Conservation (phyloP, 2,329 filamentous ascomycete genomes). For the Triangularia verruculosa region DNA sequence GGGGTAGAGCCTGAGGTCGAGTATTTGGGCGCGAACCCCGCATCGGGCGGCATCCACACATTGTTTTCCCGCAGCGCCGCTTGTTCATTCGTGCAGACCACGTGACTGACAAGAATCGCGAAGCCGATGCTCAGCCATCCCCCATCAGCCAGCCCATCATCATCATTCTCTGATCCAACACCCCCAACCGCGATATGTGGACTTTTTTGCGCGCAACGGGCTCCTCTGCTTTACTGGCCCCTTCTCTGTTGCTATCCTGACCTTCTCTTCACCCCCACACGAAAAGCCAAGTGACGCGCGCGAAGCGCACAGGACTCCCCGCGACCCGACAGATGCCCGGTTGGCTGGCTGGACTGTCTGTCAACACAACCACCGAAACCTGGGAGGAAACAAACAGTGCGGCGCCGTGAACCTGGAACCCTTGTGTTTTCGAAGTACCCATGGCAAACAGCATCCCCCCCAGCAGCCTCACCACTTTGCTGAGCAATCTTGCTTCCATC, state of each 20-base stretch:
- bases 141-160: constrained; percentile 7
- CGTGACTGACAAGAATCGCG: constrained; percentile 28
- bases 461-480: constrained; percentile 24
- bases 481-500: constrained; percentile 32
- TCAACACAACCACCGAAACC: not conserved
- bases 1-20: not conserved
- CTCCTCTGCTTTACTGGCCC: not conserved
- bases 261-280: not conserved
- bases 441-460: constrained; percentile 26
- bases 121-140: constrained; percentile 1
- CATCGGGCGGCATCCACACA: constrained; percentile 12
- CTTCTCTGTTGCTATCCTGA: not conserved
- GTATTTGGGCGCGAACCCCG: constrained; percentile 16
- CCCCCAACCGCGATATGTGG: not conserved
- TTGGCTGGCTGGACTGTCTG: not conserved
- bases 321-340: constrained; percentile 1
- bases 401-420: not conserved
- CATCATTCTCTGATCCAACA: not conserved
- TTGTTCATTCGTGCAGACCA: constrained; percentile 29
- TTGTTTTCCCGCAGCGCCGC: constrained; percentile 25
- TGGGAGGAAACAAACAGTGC: constrained; percentile 1
- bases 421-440: not conserved
- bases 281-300: not conserved
- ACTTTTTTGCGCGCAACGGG: not conserved
- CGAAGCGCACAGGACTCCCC: constrained; percentile 6